Evolutionary conservation across 2,329 filamentous ascomycete genomes (phyloP).

Genomic region (Tothia fuscella): DNA sequence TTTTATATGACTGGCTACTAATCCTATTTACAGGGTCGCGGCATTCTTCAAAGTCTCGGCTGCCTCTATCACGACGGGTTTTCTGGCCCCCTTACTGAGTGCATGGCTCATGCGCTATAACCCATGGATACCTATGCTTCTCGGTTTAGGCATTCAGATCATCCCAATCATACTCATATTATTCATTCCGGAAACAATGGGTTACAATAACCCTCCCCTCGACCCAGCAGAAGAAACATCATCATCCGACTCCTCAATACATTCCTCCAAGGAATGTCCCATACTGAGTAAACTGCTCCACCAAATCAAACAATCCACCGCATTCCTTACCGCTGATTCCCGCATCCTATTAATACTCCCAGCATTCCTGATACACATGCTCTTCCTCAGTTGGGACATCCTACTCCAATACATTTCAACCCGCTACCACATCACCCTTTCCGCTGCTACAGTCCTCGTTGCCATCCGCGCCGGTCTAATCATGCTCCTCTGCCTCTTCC

Average conservation of each 20-base stretch:
- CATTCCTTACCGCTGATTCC: constrained; percentile 20
- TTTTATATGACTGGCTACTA: too few species aligned
- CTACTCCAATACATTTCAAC: constrained; percentile 43
- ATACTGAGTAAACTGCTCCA: background rate
- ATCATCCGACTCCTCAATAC: background rate
- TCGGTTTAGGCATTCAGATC: constrained; percentile 15
- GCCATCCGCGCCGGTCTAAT: constrained; percentile 19
- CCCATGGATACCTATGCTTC: constrained; percentile 22
- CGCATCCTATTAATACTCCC: constrained; percentile 20
- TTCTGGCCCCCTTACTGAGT: constrained; percentile 22
- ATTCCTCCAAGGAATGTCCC: background rate
- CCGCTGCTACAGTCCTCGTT: constrained; percentile 21
- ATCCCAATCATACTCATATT: constrained; percentile 13
- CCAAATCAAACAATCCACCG: constrained; percentile 14
- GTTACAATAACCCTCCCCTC: constrained; percentile 12
- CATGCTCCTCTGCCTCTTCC: constrained; percentile 18
- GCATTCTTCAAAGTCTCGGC: constrained; percentile 21
- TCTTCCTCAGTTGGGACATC: constrained; percentile 20
- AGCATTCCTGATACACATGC: constrained; percentile 19
- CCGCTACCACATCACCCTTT: constrained; percentile 37
- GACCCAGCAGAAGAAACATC: background rate
- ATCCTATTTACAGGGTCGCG: constrained; percentile 11
- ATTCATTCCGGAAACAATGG: constrained; percentile 23
- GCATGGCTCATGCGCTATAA: constrained; percentile 23
- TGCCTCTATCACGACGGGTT: constrained; percentile 17